Percentiles rank a stretch among this genome's conserved stretches.
These are phyloP conservation scores for Agapanthus africanus DNA, from an alignment of 106 monocot species.

Conservation along the genomic window DNA sequence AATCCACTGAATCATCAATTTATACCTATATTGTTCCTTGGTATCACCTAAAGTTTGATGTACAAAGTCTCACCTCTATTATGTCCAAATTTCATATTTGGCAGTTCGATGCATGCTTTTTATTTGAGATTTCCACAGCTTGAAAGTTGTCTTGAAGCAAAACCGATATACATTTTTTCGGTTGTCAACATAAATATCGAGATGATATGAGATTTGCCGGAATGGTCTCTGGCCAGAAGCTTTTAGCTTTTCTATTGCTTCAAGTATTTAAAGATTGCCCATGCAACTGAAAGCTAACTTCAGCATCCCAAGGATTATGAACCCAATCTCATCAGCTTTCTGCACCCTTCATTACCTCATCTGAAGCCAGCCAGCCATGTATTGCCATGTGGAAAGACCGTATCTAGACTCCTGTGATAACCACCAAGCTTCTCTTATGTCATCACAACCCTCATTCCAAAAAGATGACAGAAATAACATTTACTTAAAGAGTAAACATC, in stretches of 20 bases:
- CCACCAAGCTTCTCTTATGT: conserved; percentile 50
- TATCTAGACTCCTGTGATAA: conserved; percentile 36
- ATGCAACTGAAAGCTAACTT: neutral
- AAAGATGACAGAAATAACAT: neutral
- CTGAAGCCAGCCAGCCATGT: conserved; percentile 38
- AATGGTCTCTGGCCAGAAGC: no score
- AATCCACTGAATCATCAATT: neutral
- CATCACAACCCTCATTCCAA: neutral
- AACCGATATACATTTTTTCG: no score
- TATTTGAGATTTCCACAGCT: no score
- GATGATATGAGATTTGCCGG: no score
- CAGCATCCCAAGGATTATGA: neutral
- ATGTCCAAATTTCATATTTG: no score
- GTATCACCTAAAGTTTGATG: neutral
- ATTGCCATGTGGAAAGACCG: conserved; percentile 57
- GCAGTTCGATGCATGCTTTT: no score
- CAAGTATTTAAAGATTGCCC: neutral
- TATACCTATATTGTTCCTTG: neutral
- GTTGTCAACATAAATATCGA: no score
- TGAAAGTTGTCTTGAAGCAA: no score
- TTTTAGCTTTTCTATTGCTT: no score
- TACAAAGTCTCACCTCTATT: no score
- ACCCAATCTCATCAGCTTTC: conserved; percentile 5
- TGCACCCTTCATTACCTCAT: conserved; percentile 57
- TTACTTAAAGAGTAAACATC: neutral